Evolutionary conservation across 2,329 filamentous ascomycete species (phyloP).

Genomic region (Claviceps quebecensis): DNA sequence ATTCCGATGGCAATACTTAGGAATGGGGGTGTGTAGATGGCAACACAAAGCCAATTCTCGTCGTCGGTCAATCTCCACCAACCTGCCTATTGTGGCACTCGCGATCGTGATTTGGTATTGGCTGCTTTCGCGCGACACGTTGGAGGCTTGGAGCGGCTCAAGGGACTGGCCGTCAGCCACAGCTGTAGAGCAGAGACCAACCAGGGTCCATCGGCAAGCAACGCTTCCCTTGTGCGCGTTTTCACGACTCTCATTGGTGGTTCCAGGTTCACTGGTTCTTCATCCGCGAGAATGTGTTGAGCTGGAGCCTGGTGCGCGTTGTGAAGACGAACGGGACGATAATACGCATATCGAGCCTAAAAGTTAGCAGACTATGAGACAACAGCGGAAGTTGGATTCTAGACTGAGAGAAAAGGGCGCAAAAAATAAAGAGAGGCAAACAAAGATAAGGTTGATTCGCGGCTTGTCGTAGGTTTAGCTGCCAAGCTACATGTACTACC

Average conservation of each 20-base stretch:
- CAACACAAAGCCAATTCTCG: neutral
- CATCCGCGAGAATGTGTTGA: neutral
- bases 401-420: too few species aligned
- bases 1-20: neutral
- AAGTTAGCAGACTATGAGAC: too few species aligned
- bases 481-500: too few species aligned
- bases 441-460: too few species aligned
- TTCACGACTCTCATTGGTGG: constrained; percentile 2
- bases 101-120: neutral
- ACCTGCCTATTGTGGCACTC: neutral
- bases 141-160: too few species aligned
- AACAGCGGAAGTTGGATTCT: too few species aligned
- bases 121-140: too few species aligned
- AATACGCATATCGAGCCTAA: too few species aligned
- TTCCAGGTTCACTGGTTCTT: neutral
- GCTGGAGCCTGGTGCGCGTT: too few species aligned
- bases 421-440: too few species aligned
- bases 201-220: neutral
- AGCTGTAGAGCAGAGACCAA: neutral
- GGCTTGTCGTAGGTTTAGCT: too few species aligned
- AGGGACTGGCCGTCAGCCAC: neutral
- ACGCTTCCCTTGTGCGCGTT: constrained; percentile 1
- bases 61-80: neutral
- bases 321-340: too few species aligned
- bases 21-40: neutral